A percentile compares a stretch with the other conserved stretches of the same genome.
Conservation (phyloP, 1,284 basidiomycete species). For the Malassezia nana region DNA sequence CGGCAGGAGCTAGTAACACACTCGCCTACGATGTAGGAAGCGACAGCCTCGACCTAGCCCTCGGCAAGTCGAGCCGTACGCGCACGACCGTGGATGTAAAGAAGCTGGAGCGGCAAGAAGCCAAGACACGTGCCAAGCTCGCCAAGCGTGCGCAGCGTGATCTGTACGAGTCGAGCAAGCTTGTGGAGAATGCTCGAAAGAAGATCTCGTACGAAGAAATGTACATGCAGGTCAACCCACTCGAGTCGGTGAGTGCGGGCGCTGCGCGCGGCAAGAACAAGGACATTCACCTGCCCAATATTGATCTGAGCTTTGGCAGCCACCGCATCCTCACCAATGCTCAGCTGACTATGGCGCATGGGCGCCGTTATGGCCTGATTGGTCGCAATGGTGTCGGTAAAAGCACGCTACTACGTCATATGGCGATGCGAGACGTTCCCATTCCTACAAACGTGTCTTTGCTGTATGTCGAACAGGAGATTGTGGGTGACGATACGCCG, state of each 20-base stretch:
- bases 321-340: conserved; percentile 75
- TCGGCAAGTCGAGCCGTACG: conserved; percentile 86
- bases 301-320: conserved; percentile 64
- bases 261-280: conserved; percentile 60
- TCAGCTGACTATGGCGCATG: conserved; percentile 23
- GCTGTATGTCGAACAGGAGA: conserved; percentile 93
- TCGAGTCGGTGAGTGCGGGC: conserved; percentile 61
- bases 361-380: conserved; percentile 52
- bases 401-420: conserved; percentile 81
- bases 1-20: conserved; percentile 52
- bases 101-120: conserved; percentile 96
- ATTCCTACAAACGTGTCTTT: conserved; percentile 73
- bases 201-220: conserved; percentile 93
- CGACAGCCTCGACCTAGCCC: conserved; percentile 59
- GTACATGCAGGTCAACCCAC: conserved; percentile 97
- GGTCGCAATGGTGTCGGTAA: conserved; percentile 80
- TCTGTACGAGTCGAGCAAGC: conserved; percentile 88
- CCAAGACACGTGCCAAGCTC: conserved; percentile 93
- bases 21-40: conserved; percentile 22
- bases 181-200: conserved; percentile 83
- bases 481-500: conserved; percentile 72
- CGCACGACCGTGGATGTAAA: conserved; percentile 93
- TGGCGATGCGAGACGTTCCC: conserved; percentile 87
- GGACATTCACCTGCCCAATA: conserved; percentile 87
- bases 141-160: conserved; percentile 75